Base-by-base conservation (phyloP, 257 asterid species). In the Jacaranda copaia region DNA sequence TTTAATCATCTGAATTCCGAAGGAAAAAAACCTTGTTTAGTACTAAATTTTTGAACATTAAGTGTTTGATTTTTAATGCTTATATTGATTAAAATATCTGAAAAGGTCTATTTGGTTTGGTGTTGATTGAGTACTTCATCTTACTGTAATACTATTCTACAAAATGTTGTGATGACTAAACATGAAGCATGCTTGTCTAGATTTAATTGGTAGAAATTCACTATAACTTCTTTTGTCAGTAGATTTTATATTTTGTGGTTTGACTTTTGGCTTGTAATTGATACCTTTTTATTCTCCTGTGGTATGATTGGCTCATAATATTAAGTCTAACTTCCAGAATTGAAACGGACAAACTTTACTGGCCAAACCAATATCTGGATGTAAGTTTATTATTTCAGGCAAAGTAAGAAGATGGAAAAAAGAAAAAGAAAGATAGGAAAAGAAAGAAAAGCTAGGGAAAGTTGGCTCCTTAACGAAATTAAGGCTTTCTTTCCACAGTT, bases 81-180 rank as follows among this genome's bases (percentile, higher is more conserved):
- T 67, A 38, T 49, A 43, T 36, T 48, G 53, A n/a, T 9, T 43
- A 16, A 15, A 7, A 32, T 57, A 25, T 48, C 32, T 5, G 36
- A 59, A 18, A 32, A 3, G n/a, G 25, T 18, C 40, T 49, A 18
- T 25, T 16, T 20, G 12, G 49, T 6, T 48, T 63, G 8, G 16
- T 51, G 56, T 62, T 74, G 72, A 53, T 63, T 62, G 38, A 74
- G 64, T 45, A 39, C 64, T 11, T 42, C 46, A 61, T 49, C 72
- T 39, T 64, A 8, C 36, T 18, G 6, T 75, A 12, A 52, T 63
- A 40, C 72, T 32, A 5, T 42, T 12, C 8, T 8, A 12, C 5
- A 38, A 14, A 62, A 63, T 12, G 38, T 62, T 1, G 19, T 32
- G 20, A 39, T 36, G 10, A 43, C 66, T 56, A 45, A 73, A 58